phyloP scores from a whole-genome alignment of 1,139 yeast genomes.

The Sugiyamaella xylanicola region DNA sequence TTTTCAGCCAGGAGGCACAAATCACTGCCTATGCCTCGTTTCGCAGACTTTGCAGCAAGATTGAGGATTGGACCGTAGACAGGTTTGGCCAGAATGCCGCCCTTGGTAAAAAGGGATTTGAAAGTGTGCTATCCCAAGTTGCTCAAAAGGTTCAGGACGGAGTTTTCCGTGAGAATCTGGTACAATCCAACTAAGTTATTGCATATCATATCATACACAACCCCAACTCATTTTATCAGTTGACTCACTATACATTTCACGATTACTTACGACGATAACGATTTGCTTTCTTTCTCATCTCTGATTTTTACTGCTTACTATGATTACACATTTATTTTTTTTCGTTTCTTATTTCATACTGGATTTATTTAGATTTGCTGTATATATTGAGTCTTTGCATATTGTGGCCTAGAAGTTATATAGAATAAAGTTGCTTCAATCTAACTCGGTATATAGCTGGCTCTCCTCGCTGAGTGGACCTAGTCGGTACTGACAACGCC shows the following conservation, averaged over 20 bases:
- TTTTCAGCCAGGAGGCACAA: conserved; percentile 80
- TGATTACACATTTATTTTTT: too few relatives aligned
- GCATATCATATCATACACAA: too few relatives aligned
- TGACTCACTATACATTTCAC: neutral
- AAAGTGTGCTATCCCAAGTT: conserved; percentile 64
- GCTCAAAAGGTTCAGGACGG: conserved; percentile 47
- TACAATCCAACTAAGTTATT: neutral
- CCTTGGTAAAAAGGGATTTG: conserved; percentile 83
- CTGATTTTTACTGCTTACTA: neutral
- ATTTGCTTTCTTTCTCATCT: neutral
- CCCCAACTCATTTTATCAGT: too few relatives aligned
- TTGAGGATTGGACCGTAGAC: conserved; percentile 91
- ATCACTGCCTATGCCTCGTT: conserved; percentile 83
- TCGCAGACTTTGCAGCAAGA: conserved; percentile 68
- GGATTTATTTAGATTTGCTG: neutral
- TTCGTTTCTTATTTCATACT: neutral
- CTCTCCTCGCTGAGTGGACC: too few relatives aligned
- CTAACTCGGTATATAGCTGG: too few relatives aligned
- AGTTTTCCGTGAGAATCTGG: conserved; percentile 33
- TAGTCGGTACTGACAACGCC: too few relatives aligned
- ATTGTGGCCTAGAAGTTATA: neutral
- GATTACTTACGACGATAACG: neutral
- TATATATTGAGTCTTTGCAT: neutral
- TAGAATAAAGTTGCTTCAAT: neutral
- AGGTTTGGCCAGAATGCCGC: conserved; percentile 86